Conservation (phyloP, 2,329 filamentous ascomycete genomes). For the Apiospora aurea region DNA sequence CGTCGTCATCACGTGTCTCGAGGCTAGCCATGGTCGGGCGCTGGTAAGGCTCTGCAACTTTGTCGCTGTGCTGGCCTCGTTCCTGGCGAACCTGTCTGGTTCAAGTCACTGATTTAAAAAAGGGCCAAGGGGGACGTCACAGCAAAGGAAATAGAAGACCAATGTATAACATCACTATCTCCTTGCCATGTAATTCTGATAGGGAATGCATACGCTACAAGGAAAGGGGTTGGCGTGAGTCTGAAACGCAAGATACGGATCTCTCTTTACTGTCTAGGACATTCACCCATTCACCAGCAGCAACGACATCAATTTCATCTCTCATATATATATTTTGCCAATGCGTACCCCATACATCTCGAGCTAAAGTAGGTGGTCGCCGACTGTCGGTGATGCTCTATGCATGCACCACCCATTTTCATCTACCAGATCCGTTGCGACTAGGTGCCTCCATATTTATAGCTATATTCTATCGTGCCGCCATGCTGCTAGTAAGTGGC, state of each 20-base stretch:
- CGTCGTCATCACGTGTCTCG: background rate
- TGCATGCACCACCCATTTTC: background rate
- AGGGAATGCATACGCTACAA: background rate
- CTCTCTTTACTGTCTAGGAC: background rate
- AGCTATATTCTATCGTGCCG: background rate
- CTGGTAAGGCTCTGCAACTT: constrained; percentile 4
- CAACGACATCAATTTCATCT: background rate
- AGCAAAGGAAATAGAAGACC: too few relatives aligned
- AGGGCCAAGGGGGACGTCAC: too few relatives aligned
- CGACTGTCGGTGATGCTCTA: background rate
- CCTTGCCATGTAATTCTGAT: background rate
- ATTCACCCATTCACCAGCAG: background rate
- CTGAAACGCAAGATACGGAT: background rate
- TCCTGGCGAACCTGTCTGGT: background rate
- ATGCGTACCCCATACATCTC: background rate
- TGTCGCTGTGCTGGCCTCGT: background rate
- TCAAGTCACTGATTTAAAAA: too few relatives aligned
- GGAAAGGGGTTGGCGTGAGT: background rate
- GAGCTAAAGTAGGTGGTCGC: background rate
- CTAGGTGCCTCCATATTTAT: background rate
- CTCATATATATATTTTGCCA: background rate
- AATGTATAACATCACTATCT: background rate
- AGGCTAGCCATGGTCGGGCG: background rate
- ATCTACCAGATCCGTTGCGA: background rate
- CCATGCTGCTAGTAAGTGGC: background rate